phyloP scores from a whole-genome alignment of 148 eudicot genomes.

The Vaccinium myrtillus region DNA sequence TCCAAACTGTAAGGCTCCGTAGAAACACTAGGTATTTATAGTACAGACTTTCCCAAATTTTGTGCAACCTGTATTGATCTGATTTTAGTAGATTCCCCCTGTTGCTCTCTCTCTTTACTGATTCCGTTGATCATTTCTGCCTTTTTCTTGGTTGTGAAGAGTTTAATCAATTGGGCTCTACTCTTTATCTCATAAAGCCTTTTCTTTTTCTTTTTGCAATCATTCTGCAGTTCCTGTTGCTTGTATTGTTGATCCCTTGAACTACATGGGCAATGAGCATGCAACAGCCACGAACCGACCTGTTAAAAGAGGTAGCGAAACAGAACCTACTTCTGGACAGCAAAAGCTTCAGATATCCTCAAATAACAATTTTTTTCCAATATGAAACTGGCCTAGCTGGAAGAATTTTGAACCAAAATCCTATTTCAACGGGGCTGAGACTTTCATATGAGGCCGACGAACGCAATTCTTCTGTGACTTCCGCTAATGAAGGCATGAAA shows the following conservation, averaged over 20 bases:
- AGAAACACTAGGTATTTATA: neutral
- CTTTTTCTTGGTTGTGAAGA: neutral
- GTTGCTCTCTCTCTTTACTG: neutral
- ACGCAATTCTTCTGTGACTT: constrained; percentile 44
- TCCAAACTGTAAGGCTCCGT: too few species aligned
- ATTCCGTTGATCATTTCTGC: neutral
- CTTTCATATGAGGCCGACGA: constrained; percentile 51
- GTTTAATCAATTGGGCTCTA: neutral
- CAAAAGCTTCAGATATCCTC: constrained; percentile 35
- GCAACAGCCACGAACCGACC: constrained; percentile 27
- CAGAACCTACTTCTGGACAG: constrained; percentile 22
- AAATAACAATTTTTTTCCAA: constrained; percentile 20
- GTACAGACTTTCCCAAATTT: neutral
- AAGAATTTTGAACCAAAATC: constrained; percentile 32
- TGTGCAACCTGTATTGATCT: neutral
- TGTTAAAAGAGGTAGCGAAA: constrained; percentile 21
- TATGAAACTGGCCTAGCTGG: constrained; percentile 30
- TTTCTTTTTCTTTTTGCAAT: neutral
- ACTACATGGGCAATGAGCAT: constrained; percentile 29
- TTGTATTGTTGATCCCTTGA: constrained; percentile 27
- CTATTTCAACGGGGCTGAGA: constrained; percentile 48
- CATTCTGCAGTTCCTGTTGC: constrained; percentile 35
- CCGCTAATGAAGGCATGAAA: constrained; percentile 33
- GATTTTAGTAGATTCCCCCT: too few species aligned
- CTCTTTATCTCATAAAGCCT: neutral